Evolutionary conservation across 2,329 filamentous ascomycete genomes (phyloP).

Genomic region (Aureobasidium sp.): DNA sequence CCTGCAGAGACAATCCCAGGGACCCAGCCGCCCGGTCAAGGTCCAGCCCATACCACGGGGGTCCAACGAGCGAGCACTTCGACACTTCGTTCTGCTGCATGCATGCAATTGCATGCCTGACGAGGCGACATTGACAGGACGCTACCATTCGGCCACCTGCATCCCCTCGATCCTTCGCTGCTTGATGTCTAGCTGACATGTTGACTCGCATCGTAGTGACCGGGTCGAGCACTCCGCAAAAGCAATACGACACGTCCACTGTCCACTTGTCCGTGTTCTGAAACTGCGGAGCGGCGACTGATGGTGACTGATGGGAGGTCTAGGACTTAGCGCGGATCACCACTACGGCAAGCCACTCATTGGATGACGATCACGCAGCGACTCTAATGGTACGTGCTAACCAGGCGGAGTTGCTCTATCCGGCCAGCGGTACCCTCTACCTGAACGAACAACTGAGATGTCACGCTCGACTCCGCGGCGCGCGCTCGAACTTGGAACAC

Average conservation of each 20-base stretch:
- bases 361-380: neutral
- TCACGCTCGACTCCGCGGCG: neutral
- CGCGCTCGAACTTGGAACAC: neutral
- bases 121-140: neutral
- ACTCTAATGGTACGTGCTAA: neutral
- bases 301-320: neutral
- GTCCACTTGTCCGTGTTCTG: conserved; percentile 9
- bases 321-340: neutral
- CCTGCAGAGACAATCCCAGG: conserved; percentile 10
- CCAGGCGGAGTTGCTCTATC: neutral
- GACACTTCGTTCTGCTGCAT: neutral
- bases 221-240: neutral
- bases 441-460: neutral
- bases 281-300: conserved; percentile 8
- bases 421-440: neutral
- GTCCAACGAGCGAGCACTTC: neutral
- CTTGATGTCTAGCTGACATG: neutral
- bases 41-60: neutral
- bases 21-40: conserved; percentile 9
- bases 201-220: neutral
- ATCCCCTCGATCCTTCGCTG: neutral
- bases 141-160: neutral
- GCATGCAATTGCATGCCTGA: neutral
- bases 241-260: conserved; percentile 8
- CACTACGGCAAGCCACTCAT: neutral